Percentiles rank a stretch among this genome's conserved stretches.
These are phyloP conservation scores for Didymella segeticola DNA, from an alignment of 2,329 filamentous ascomycete species.

Conservation along the genomic window DNA sequence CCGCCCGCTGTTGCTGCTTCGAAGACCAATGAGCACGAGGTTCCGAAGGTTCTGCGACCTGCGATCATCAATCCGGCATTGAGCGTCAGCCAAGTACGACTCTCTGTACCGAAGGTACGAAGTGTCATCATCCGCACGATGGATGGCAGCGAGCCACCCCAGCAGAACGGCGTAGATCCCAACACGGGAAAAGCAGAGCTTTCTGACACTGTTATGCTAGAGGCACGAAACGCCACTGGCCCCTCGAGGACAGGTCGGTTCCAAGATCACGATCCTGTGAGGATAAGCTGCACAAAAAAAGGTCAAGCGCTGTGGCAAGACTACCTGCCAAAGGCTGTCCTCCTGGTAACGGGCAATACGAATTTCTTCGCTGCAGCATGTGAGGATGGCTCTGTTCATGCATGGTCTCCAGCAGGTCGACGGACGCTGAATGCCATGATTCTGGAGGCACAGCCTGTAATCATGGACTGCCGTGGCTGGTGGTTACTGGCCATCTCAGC, in stretches of 20 bases:
- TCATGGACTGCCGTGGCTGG: slow-evolving; percentile 86
- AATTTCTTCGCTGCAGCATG: slow-evolving; percentile 92
- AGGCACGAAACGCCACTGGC: slow-evolving; percentile 81
- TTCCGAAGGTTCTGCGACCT: slow-evolving; percentile 84
- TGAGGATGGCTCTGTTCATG: slow-evolving; percentile 87
- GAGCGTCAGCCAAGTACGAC: slow-evolving; percentile 79
- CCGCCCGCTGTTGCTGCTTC: slow-evolving; percentile 68
- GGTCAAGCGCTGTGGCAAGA: slow-evolving; percentile 91
- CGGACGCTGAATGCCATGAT: slow-evolving; percentile 84
- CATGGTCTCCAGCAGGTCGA: slow-evolving; percentile 91
- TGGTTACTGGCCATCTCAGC: slow-evolving; percentile 92
- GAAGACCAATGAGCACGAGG: slow-evolving; percentile 45
- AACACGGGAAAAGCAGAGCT: slow-evolving; percentile 56
- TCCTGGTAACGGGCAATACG: slow-evolving; percentile 89
- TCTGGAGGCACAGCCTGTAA: slow-evolving; percentile 90
- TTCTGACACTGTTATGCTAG: slow-evolving; percentile 75
- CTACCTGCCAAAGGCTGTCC: slow-evolving; percentile 82
- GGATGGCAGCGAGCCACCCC: slow-evolving; percentile 65
- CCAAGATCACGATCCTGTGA: slow-evolving; percentile 78
- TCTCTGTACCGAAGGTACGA: slow-evolving; percentile 87
- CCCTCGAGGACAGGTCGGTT: slow-evolving; percentile 65
- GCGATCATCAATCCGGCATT: slow-evolving; percentile 85
- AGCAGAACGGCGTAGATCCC: slow-evolving; percentile 53
- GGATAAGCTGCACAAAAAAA: slow-evolving; percentile 80
- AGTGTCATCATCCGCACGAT: slow-evolving; percentile 82